Evolutionary conservation across 805 yeast species (phyloP), one percentile per base, ranked within the genome.

Genomic region (Kazachstania taianensis): DNA sequence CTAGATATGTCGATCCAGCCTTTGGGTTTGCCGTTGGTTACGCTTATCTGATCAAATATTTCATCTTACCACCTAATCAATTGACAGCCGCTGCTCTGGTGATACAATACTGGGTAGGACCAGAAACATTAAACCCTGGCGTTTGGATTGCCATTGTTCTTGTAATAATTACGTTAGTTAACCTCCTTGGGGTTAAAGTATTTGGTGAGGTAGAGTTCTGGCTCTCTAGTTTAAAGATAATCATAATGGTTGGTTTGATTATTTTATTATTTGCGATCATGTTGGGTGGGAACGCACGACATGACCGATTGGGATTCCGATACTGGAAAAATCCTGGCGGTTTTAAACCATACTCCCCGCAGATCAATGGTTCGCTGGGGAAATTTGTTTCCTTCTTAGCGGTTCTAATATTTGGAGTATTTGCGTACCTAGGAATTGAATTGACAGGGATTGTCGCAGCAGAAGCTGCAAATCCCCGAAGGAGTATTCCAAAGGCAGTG

Each of bases 401-500:
- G 15, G 83, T 85, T 1, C 81, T 78, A 52, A 69, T 83, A 13
- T 79, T 75, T 51, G 74, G 79, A 30, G 38, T 35, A 7, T 35
- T 35, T 24, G 38, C 38, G 4, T 35, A 35, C 15, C 15, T 35
- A 16, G 87, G 89, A 39, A 72, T 82, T 12, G 89, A 80, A 58
- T 63, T 81, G 44, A 71, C 73, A 18, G 81, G 83, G 32, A 61
- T 80, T 28, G 81, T 84, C 4, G 79, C 85, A 16, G 86, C 85
- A 10, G 89, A 81, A 58, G 68, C 85, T 5, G 70, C 61, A 17
- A 72, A 79, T 55, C 38, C 36, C 4, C 30, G 38, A 19, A 65
- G 65, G 38, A 58, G 78, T 4, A 66, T 80, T 38, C 89, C 87
- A 22, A 65, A 69, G 28, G 86, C 87, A 28, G 73, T 76, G 42